These are phyloP conservation scores for Toxoplasma gondii DNA, from an alignment of 169 alveolate species.

Conservation along the genomic window DNA sequence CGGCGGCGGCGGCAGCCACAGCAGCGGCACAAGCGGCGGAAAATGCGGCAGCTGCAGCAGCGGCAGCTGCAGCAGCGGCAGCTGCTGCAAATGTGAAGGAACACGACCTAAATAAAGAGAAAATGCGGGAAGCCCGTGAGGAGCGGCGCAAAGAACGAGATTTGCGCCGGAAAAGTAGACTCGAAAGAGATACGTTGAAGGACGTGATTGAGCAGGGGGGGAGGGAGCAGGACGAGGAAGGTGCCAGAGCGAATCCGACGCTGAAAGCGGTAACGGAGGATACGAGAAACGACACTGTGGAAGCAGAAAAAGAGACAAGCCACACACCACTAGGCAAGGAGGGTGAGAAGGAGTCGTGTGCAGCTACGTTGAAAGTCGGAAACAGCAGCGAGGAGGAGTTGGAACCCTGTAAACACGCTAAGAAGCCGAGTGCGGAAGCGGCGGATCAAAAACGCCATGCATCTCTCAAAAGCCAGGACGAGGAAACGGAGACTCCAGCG, in stretches of 20 bases:
- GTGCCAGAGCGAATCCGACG: neutral
- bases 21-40: conserved; percentile 39
- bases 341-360: neutral
- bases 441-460: neutral
- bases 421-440: neutral
- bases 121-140: neutral
- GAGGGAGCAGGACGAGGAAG: neutral
- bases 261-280: neutral
- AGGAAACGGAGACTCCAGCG: neutral
- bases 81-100: conserved; percentile 14
- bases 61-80: neutral
- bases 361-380: neutral
- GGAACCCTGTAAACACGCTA: neutral
- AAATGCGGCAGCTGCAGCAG: conserved; percentile 34
- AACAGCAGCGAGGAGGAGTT: conserved; percentile 20
- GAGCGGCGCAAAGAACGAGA: neutral
- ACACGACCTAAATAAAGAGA: neutral
- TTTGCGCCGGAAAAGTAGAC: neutral
- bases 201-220: neutral
- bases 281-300: neutral
- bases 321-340: neutral
- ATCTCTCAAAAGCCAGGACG: neutral
- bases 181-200: neutral
- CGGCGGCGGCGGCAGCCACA: conserved; percentile 3
- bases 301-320: neutral